Conservation (phyloP, 306 rosid species). For the Alnus rubra region DNA sequence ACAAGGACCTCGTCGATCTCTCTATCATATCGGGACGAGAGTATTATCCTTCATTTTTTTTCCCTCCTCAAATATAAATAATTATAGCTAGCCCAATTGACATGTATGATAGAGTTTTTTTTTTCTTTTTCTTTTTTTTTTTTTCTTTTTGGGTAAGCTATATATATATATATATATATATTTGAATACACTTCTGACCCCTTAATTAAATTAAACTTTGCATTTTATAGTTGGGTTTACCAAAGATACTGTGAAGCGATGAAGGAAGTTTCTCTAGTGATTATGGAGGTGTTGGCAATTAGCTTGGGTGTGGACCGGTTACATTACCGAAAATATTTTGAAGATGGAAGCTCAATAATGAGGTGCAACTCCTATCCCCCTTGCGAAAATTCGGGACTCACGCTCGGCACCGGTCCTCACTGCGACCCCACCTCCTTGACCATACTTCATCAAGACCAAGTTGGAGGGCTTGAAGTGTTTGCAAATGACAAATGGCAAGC, state of each 20-base stretch:
- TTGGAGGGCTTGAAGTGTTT: slow-evolving; percentile 71
- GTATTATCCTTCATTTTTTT: too few relatives aligned
- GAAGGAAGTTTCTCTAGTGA: slow-evolving; percentile 41
- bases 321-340: slow-evolving; percentile 48
- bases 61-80: too few relatives aligned
- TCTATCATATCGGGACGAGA: too few relatives aligned
- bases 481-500: slow-evolving; percentile 56
- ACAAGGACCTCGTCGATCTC: neutral
- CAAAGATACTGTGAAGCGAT: slow-evolving; percentile 70
- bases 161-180: too few relatives aligned
- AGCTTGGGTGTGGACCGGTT: slow-evolving; percentile 63
- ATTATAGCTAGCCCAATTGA: too few relatives aligned
- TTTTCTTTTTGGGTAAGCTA: too few relatives aligned
- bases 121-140: too few relatives aligned
- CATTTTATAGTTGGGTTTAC: slow-evolving; percentile 49
- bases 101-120: too few relatives aligned
- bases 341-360: slow-evolving; percentile 75
- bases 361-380: slow-evolving; percentile 80
- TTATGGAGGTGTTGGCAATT: slow-evolving; percentile 67
- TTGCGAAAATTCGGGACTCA: slow-evolving; percentile 50
- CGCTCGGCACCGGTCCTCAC: slow-evolving; percentile 83
- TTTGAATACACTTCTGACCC: too few relatives aligned
- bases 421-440: slow-evolving; percentile 79
- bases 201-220: neutral
- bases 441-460: slow-evolving; percentile 81